Percentiles rank a stretch among this genome's conserved stretches.
Conservation (phyloP, 345 rosid genomes). For the Carallia pectinifolia region DNA sequence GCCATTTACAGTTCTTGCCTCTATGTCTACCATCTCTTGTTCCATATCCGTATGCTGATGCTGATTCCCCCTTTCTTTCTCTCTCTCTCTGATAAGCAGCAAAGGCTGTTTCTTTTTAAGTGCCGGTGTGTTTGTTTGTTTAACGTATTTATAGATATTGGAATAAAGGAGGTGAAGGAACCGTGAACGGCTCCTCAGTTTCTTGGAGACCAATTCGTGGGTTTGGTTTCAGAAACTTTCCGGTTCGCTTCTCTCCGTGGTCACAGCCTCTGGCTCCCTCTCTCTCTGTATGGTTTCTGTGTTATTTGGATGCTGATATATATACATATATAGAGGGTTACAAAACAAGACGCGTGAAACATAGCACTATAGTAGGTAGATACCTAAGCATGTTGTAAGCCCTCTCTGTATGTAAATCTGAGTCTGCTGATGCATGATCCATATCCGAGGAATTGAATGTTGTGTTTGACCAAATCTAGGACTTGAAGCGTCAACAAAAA, state of each 20-base stretch:
- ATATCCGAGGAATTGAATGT: too few relatives aligned
- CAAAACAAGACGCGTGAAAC: neutral
- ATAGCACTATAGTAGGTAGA: neutral
- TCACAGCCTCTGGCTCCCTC: neutral
- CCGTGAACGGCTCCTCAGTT: neutral
- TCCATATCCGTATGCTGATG: neutral
- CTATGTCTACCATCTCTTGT: slow-evolving; percentile 27
- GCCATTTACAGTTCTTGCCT: slow-evolving; percentile 19
- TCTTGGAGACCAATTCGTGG: neutral
- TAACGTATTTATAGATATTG: neutral
- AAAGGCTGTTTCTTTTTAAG: too few relatives aligned
- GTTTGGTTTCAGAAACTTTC: neutral
- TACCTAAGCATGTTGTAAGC: neutral
- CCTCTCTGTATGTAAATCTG: too few relatives aligned
- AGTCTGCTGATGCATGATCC: too few relatives aligned
- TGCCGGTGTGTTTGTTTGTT: too few relatives aligned
- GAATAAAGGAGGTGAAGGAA: neutral
- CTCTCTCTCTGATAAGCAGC: too few relatives aligned
- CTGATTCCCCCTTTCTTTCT: too few relatives aligned
- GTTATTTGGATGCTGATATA: neutral
- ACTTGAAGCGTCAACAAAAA: too few relatives aligned
- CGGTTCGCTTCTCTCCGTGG: neutral
- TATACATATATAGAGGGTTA: neutral
- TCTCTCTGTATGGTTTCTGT: too few relatives aligned
- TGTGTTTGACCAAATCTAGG: too few relatives aligned